phyloP scores from a whole-genome alignment of 2,329 filamentous ascomycete species.

The Ascochyta rabiei region DNA sequence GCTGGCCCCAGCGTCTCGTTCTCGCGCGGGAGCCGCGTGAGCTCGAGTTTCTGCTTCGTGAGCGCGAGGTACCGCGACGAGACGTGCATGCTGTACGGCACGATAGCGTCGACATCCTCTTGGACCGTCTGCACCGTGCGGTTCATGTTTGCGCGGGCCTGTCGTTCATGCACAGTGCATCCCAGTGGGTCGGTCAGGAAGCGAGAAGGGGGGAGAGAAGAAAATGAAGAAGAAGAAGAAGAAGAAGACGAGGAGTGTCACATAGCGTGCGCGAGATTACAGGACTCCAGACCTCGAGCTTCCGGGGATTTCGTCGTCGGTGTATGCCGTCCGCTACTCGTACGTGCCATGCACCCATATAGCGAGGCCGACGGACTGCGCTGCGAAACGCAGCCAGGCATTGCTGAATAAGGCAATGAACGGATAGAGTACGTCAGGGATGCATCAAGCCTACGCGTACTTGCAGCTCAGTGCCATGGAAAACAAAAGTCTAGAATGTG shows the following conservation, averaged over 20 bases:
- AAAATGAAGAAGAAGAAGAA: no score
- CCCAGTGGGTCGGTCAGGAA: not conserved
- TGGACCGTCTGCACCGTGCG: constrained; percentile 7
- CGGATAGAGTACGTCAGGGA: constrained; percentile 11
- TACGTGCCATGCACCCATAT: not conserved
- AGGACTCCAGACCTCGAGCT: no score
- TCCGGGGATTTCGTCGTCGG: no score
- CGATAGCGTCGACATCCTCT: constrained; percentile 27
- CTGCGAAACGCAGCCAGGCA: not conserved
- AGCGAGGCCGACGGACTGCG: no score
- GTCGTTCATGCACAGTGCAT: not conserved
- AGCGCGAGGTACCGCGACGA: constrained; percentile 71
- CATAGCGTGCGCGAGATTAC: not conserved
- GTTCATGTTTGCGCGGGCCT: not conserved
- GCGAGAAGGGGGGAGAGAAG: no score
- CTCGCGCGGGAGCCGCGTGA: constrained; percentile 25
- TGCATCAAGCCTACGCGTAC: constrained; percentile 8
- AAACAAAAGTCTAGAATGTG: constrained; percentile 5
- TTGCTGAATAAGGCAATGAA: not conserved
- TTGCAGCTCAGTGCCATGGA: not conserved
- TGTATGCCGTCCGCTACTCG: not conserved
- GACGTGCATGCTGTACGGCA: constrained; percentile 51
- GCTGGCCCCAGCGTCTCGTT: not conserved
- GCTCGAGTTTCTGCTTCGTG: constrained; percentile 67
- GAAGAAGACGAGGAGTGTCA: no score